phyloP scores from a whole-genome alignment of 2,329 filamentous ascomycete species.

The Exophiala calicioides region DNA sequence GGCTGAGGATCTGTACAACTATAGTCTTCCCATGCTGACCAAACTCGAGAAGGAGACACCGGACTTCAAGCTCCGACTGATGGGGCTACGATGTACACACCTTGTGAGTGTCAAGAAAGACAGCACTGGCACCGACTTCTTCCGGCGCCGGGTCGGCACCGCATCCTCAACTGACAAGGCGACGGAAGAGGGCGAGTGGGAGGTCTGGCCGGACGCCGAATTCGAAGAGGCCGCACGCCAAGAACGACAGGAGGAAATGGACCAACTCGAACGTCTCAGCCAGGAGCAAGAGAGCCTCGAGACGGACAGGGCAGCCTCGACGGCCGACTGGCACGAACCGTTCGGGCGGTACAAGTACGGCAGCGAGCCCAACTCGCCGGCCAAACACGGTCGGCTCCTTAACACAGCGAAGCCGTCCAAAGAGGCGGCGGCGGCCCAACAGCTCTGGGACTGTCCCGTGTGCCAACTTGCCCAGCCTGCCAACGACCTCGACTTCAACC shows the following conservation, averaged over 20 bases:
- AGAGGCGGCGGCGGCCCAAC: constrained; percentile 13
- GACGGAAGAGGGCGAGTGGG: constrained; percentile 58
- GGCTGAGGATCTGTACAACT: constrained; percentile 81
- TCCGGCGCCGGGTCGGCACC: constrained; percentile 53
- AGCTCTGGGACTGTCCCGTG: constrained; percentile 80
- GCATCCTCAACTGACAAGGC: constrained; percentile 29
- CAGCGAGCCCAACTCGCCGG: constrained; percentile 27
- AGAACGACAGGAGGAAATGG: constrained; percentile 61
- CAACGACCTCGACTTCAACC: constrained; percentile 80
- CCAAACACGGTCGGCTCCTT: constrained; percentile 15
- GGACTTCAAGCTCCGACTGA: constrained; percentile 74
- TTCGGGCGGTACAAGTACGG: constrained; percentile 32
- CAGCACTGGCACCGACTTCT: constrained; percentile 73
- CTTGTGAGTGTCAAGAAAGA: constrained; percentile 84
- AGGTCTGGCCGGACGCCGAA: constrained; percentile 68
- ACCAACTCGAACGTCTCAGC: constrained; percentile 62
- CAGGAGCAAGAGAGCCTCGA: constrained; percentile 53
- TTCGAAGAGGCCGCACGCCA: constrained; percentile 63
- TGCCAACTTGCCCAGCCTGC: constrained; percentile 74
- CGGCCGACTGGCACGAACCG: constrained; percentile 31
- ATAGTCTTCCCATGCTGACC: constrained; percentile 75
- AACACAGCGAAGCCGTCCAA: constrained; percentile 5
- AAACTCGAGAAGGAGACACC: constrained; percentile 85
- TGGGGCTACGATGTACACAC: constrained; percentile 87
- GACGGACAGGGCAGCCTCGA: constrained; percentile 9